Conservation (phyloP, 495 filamentous ascomycete species). For the Hyphodiscus hymeniophilus region DNA sequence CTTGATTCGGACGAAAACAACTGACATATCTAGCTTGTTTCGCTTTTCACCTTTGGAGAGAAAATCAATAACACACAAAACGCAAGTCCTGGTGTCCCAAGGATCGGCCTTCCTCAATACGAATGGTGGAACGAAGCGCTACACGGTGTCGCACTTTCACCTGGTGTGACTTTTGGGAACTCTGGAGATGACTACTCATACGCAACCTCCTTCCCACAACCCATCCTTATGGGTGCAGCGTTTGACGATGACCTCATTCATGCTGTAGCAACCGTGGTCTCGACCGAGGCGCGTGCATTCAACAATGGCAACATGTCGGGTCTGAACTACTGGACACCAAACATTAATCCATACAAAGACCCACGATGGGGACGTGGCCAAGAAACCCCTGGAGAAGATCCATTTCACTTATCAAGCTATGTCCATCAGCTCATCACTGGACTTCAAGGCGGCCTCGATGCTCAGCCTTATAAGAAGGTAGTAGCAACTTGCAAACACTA, state of each 20-base stretch:
- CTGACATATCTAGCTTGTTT: constrained; percentile 15
- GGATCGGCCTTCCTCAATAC: constrained; percentile 49
- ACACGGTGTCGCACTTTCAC: constrained; percentile 45
- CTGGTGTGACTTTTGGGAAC: constrained; percentile 42
- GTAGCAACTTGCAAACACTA: constrained; percentile 59
- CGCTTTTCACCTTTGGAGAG: constrained; percentile 35
- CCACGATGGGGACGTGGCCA: constrained; percentile 54
- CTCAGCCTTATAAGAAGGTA: constrained; percentile 33
- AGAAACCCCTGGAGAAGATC: constrained; percentile 58
- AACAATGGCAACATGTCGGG: constrained; percentile 50
- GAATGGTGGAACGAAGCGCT: constrained; percentile 44
- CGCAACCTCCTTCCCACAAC: constrained; percentile 55
- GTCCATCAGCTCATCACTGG: constrained; percentile 51
- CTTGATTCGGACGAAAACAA: no score
- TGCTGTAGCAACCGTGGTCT: constrained; percentile 46
- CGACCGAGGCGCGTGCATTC: constrained; percentile 59
- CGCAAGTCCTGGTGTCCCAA: constrained; percentile 43
- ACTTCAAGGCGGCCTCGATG: constrained; percentile 44
- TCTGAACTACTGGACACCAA: constrained; percentile 58
- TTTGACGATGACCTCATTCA: constrained; percentile 53
- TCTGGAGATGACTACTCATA: constrained; percentile 41
- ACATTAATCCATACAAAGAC: constrained; percentile 60
- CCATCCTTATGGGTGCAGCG: constrained; percentile 50
- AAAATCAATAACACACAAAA: constrained; percentile 51
- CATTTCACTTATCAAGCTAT: constrained; percentile 46